Evolutionary conservation across 1,284 basidiomycete species (phyloP).

Genomic region (Tilletia horrida): DNA sequence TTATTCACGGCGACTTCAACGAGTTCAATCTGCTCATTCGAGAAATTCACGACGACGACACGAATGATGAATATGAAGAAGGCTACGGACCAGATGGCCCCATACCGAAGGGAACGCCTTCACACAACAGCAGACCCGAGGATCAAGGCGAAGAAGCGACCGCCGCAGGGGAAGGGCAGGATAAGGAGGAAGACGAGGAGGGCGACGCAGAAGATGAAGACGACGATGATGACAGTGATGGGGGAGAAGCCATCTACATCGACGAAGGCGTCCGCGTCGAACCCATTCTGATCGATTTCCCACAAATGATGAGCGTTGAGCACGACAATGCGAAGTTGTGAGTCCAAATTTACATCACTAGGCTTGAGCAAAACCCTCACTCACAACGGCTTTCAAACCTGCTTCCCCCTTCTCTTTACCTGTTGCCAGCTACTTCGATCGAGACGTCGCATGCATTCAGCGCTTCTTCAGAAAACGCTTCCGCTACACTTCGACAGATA

Average conservation of each 20-base stretch:
- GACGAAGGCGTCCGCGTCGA: conserved; percentile 71
- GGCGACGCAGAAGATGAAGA: conserved; percentile 22
- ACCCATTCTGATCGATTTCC: conserved; percentile 95
- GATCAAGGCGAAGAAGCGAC: conserved; percentile 6
- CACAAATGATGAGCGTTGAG: conserved; percentile 97
- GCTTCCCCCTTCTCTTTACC: neutral
- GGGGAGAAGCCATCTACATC: conserved; percentile 61
- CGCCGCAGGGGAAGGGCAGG: neutral
- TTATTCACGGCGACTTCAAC: conserved; percentile 99
- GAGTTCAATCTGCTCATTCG: conserved; percentile 97
- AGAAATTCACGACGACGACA: conserved; percentile 43
- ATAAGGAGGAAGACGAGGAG: conserved; percentile 16
- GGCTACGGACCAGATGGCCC: conserved; percentile 21
- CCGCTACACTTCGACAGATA: conserved; percentile 75
- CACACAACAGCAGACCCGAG: neutral
- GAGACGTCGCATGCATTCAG: conserved; percentile 93
- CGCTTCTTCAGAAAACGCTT: conserved; percentile 89
- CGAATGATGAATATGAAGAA: conserved; percentile 14
- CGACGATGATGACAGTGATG: conserved; percentile 28
- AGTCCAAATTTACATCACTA: conserved; percentile 20
- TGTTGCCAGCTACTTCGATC: conserved; percentile 82
- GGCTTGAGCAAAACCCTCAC: neutral
- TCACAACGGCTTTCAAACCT: conserved; percentile 19
- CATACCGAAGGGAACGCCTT: neutral
- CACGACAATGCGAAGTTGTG: conserved; percentile 96